Base-by-base conservation (phyloP, 1,284 basidiomycete species). In the Rhodofomes roseus region DNA sequence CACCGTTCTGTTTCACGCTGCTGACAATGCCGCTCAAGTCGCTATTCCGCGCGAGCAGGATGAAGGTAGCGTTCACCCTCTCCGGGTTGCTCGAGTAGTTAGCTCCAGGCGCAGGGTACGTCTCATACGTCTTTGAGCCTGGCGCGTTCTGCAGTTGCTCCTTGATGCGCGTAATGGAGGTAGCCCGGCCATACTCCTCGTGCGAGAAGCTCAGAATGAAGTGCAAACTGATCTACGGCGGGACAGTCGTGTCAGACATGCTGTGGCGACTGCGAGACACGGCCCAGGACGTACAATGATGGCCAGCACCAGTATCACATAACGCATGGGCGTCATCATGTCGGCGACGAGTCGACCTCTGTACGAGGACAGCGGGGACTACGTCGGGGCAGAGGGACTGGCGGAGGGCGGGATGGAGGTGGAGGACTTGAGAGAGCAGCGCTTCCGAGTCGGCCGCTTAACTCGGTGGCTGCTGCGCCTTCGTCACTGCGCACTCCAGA, bases 31-130 rank as follows among this genome's bases (percentile, higher is more conserved):
- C 87, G 65, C 82, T 77, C 53, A 95, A 74, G 71, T 96, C 95
- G 48, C 83, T 78, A 70, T 96, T 96, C 34, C 94, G 83, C 16
- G 92, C 92, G 76, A 96, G 82, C 60, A 95, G 82, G 41, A 95
- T 92, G 68, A 95, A 92, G 2, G 85, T 87, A 23, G 94, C 94
- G 70, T 94, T 95, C 5, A 92, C 93, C 69, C 83, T 89, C 55
- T 84, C 66, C 2, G 71, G 58, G 39, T 66, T 62, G 54, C 81
- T 77, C n/a, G 71, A 57, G 29, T 74, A 70, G 56, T 76, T 66
- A 69, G 83, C 85, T 69, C 87, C 87, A 36, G 84, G 79, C 2
- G 83, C 82, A 20, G 84, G 77, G 9, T 86, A 73, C 75, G 74
- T 48, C 73, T 75, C 70, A 80, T 83, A 71, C 56, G 87, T 80